Evolutionary conservation across 2,329 filamentous ascomycete genomes (phyloP), one percentile per base, ranked within the genome.

Genomic region (Clonostachys rosea): DNA sequence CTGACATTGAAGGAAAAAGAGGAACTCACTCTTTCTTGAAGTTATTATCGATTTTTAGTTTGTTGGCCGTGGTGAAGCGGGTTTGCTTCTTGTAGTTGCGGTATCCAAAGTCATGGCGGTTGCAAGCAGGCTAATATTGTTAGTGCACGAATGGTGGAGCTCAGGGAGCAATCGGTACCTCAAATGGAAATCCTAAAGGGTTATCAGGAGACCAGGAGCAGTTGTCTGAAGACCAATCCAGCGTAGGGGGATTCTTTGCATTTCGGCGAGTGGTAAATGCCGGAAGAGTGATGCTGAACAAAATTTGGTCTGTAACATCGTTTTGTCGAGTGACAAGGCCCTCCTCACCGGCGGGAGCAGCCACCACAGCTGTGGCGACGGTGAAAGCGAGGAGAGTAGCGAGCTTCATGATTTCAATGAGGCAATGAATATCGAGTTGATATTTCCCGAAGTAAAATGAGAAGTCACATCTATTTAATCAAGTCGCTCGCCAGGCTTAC

Each of bases 211-310:
- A 63, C 17, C 50, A 54, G 8, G 59, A 62, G 61, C 67, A 70
- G 47, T 56, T 60, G 48, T 69, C 64, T 8, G 64, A 63, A 11
- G 54, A 48, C 66, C 64, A 69, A 56, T 64, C 54, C 5, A 68
- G 58, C 11, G 41, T 53, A 1, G 65, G 37, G 5, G 72, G 73
- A 41, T 65, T 54, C 14, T 56, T 52, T 5, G 61, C 59, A 11
- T 64, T 60, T 42, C 69, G 67, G 5, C 61, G 57, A 1, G 50
- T 24, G 5, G 60, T 58, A 57, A 77, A 78, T 1, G 58, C 41
- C 0, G 55, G 44, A 9, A 77, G 66, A 5, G 61, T 56, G 46
- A 64, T 56, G 42, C 47, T 54, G 60, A 73, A 76, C 40, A 75
- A 57, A 37, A 72, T 63, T 17, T 60, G 49, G 50, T 77, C 73